phyloP scores from a whole-genome alignment of 140 eudicot species.

The Ambrosia hybrid region DNA sequence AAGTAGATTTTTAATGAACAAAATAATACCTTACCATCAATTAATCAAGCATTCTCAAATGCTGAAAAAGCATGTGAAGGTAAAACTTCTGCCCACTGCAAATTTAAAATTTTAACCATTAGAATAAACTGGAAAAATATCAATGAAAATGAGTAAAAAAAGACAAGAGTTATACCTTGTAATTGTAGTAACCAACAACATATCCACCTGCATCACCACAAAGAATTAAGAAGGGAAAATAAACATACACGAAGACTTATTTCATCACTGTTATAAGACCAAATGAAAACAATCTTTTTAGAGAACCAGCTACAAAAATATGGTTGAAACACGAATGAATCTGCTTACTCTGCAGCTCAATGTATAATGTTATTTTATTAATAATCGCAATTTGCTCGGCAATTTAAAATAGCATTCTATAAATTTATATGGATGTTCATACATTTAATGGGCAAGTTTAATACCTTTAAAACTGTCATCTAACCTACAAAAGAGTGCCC shows the following conservation, averaged over 20 bases:
- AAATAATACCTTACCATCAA: conserved; percentile 53
- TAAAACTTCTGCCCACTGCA: conserved; percentile 91
- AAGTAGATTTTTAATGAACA: background rate
- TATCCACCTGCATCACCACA: conserved; percentile 56
- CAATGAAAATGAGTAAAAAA: conserved; percentile 11
- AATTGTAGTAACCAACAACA: conserved; percentile 95
- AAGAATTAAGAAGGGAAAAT: background rate
- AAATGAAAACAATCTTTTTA: background rate
- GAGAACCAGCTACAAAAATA: conserved; percentile 65
- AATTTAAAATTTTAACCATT: background rate
- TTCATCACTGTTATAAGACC: background rate
- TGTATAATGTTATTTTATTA: too few species aligned
- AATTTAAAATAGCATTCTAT: too few species aligned
- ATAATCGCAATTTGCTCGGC: too few species aligned
- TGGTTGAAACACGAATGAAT: conserved; percentile 37
- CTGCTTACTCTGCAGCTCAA: conserved; percentile 69
- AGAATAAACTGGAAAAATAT: background rate
- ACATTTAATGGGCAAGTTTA: background rate
- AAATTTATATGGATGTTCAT: too few species aligned
- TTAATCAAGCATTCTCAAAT: conserved; percentile 75
- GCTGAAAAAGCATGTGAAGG: conserved; percentile 93
- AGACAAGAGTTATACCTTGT: conserved; percentile 53
- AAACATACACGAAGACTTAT: background rate
- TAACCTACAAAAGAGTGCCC: conserved; percentile 73
- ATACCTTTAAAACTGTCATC: conserved; percentile 72